Evolutionary conservation across 441 rosid species (phyloP).

Genomic region (Cnidoscolus chayamansa): DNA sequence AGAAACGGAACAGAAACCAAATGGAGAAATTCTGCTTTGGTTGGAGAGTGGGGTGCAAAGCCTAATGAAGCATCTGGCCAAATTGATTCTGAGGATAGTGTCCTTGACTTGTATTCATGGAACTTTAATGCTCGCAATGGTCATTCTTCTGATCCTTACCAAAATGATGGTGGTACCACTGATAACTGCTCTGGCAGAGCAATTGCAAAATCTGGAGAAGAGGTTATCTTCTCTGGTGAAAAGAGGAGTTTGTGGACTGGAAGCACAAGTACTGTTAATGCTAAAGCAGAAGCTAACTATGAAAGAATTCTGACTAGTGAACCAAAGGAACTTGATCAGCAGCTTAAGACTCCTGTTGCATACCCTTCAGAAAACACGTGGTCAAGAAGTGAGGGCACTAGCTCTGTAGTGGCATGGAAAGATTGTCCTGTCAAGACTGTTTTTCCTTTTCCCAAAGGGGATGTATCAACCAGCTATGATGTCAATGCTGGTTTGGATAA

Average conservation of each 20-base stretch:
- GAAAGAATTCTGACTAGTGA: slow-evolving; percentile 41
- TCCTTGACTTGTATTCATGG: slow-evolving; percentile 58
- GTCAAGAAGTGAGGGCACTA: slow-evolving; percentile 48
- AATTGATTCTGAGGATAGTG: slow-evolving; percentile 44
- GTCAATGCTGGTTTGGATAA: slow-evolving; percentile 37
- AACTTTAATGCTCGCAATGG: slow-evolving; percentile 53
- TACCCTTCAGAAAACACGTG: slow-evolving; percentile 49
- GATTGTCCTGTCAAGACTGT: slow-evolving; percentile 75
- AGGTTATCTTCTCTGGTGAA: slow-evolving; percentile 46
- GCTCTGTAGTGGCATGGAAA: slow-evolving; percentile 56
- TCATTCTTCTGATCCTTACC: slow-evolving; percentile 35
- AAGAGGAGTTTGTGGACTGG: slow-evolving; percentile 56
- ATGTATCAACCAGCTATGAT: slow-evolving; percentile 43
- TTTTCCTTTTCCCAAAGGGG: slow-evolving; percentile 56
- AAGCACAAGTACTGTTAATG: slow-evolving; percentile 48
- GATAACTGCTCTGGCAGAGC: slow-evolving; percentile 37
- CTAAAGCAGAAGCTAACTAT: slow-evolving; percentile 39
- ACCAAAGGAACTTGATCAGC: slow-evolving; percentile 42
- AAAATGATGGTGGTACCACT: slow-evolving; percentile 36
- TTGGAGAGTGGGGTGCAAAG: slow-evolving; percentile 41
- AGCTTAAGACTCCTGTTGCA: slow-evolving; percentile 31
- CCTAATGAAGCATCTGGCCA: slow-evolving; percentile 39
- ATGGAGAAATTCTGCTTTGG: slow-evolving; percentile 48
- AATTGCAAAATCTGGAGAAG: slow-evolving; percentile 53
- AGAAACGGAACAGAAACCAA: slow-evolving; percentile 58